Evolutionary conservation across 768 basidiomycete species (phyloP).

Genomic region (Hydnomerulius pinastri): DNA sequence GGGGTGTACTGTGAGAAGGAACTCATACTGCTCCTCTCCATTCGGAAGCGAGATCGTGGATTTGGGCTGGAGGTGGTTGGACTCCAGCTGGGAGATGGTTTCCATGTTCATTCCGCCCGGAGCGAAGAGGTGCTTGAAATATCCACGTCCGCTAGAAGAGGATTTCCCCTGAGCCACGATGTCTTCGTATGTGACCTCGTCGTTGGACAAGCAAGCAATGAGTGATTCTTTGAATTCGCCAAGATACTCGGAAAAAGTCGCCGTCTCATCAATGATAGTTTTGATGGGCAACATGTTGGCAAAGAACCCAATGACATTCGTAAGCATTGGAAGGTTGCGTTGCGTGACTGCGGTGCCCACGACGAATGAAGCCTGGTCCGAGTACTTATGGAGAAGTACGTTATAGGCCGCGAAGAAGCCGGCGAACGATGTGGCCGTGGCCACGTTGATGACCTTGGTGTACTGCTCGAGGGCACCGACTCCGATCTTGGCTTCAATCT

Average conservation of each 20-base stretch:
- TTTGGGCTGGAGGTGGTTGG: conserved; percentile 2
- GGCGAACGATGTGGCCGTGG: conserved; percentile 14
- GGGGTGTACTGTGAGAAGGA: conserved; percentile 16
- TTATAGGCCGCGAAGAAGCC: conserved; percentile 22
- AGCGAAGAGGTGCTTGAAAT: conserved; percentile 22
- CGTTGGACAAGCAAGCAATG: conserved; percentile 11
- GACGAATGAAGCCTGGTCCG: conserved; percentile 14
- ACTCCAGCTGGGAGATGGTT: conserved; percentile 11
- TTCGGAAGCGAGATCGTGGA: conserved; percentile 12
- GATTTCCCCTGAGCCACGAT: conserved; percentile 18
- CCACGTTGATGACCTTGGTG: conserved; percentile 10
- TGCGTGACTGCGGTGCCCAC: conserved; percentile 20
- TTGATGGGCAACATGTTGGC: conserved; percentile 20
- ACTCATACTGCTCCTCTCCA: conserved; percentile 19
- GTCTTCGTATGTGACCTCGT: conserved; percentile 20
- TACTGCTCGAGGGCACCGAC: too few species aligned
- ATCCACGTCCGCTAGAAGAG: conserved; percentile 13
- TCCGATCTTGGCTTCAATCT: too few species aligned
- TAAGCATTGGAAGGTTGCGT: conserved; percentile 14
- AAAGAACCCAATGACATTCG: conserved; percentile 21
- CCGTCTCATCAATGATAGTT: conserved; percentile 13
- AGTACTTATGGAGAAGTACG: conserved; percentile 19
- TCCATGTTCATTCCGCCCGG: conserved; percentile 18
- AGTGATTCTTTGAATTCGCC: conserved; percentile 9
- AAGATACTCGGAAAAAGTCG: conserved; percentile 17